Evolutionary conservation across 1,284 basidiomycete species (phyloP), one percentile per base, ranked within the genome.

Genomic region (Jaminaea rosea): DNA sequence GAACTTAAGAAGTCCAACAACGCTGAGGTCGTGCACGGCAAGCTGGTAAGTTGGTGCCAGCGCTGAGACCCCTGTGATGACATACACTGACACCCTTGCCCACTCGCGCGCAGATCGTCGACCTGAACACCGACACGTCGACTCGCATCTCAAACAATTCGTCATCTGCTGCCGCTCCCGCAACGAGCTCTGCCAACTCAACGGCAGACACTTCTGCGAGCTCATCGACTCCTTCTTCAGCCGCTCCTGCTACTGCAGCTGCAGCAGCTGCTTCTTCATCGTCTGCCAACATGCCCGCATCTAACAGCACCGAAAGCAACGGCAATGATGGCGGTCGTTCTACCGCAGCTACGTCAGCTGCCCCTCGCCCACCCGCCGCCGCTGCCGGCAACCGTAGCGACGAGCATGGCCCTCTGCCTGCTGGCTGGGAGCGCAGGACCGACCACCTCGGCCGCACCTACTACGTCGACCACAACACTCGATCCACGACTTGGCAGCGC

Each of bases 381-480:
- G 29, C 32, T 1, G 36, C 36, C 17, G 47, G 47, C 23, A 6
- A n/a, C 39, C 10, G 28, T 29, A 11, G 39, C 19, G 49, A 51
- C 13, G 45, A 29, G 23, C 19, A 34, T 6, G 42, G 10, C 34
- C 23, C 32, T n/a, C 78, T 98, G 26, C 93, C 93, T 0, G 69
- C 77, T 26, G 90, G 90, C 10, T 98, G 92, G 91, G 94, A 98
- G 76, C 83, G 92, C 52, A 83, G 94, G 42, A 82, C 84, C 46
- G 94, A 97, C 75, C 84, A 83, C 47, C 82, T 90, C 49, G 87
- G 86, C 2, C 80, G 94, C 46, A 83, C 86, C 17, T 98, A 97
- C 77, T 94, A 76, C 46, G 77, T 78, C 58, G 76, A 77, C 55
- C 92, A 98, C 76, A 91, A 87, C 75, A 86, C 86, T 4, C 84